phyloP scores from a whole-genome alignment of 108 stramenopile genomes.

The Schizochytrium sp. region DNA sequence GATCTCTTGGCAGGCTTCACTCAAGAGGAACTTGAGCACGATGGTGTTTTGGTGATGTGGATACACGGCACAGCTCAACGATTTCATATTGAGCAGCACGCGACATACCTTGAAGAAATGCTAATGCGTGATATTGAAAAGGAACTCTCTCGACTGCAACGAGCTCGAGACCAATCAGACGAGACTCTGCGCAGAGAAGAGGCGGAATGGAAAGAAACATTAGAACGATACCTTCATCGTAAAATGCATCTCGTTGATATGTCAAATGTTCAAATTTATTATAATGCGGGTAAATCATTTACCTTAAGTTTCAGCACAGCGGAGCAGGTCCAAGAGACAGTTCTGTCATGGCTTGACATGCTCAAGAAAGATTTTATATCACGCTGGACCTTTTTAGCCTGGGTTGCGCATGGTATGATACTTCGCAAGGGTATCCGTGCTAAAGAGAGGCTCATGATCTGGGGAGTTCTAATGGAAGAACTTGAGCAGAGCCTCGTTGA shows the following conservation, averaged over 20 bases:
- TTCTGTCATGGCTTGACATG: constrained; percentile 1
- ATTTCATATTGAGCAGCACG: background rate
- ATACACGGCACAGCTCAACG: constrained; percentile 18
- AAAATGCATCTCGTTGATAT: background rate
- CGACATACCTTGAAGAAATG: background rate
- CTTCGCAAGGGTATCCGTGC: background rate
- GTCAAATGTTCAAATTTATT: background rate
- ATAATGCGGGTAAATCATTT: constrained; percentile 27
- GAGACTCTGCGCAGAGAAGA: constrained; percentile 42
- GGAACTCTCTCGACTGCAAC: constrained; percentile 41
- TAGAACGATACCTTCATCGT: background rate
- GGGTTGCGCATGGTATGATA: constrained; percentile 30
- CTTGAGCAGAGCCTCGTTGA: constrained; percentile 30
- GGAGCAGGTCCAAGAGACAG: background rate
- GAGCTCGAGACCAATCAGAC: no score
- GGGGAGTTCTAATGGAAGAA: constrained; percentile 32
- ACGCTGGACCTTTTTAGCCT: constrained; percentile 44
- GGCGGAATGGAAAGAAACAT: constrained; percentile 31
- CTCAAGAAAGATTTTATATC: background rate
- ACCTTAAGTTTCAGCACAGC: background rate
- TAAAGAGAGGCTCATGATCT: constrained; percentile 16
- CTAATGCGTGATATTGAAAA: constrained; percentile 27
- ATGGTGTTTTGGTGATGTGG: background rate
- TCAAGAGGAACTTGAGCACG: constrained; percentile 44
- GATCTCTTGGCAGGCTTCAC: background rate